Base-by-base conservation (phyloP, 108 stramenopile genomes). In the Nitzschia sp. region DNA sequence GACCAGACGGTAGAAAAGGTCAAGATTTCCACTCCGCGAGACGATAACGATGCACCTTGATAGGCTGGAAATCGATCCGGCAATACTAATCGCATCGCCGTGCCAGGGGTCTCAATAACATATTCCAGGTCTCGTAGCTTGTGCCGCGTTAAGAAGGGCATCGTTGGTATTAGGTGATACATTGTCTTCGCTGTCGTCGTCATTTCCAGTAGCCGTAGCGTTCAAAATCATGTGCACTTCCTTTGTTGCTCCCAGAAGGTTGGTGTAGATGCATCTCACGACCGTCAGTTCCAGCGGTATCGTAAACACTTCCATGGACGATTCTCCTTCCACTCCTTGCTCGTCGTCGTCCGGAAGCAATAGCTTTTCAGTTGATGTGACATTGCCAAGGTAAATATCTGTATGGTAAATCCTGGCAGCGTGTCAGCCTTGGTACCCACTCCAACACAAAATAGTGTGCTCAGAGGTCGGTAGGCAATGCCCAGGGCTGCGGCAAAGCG, bases 101-200 rank as follows among this genome's bases (percentile, higher is more conserved):
- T 95, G 29, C 90, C 89, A 54, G 92, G 88, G 34, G 92, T 96
- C 71, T 96, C 93, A 59, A 93, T 87, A 8, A 94, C 85, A 64
- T 94, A 96, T 66, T 96, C 95, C 63, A 96, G 80, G 71, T 96
- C 95, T 26, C 95, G 80, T 24, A 96, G 71, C 68, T 92, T 94
- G 71, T 94, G 91, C 46, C 83, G 79, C 33, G 88, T 91, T 18
- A 38, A 86, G 67, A 31, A 79, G 45, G 18, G 38, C 67, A 29
- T 78, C 77, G 45, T 83, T 82, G 11, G 53, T 19, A 0, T 17
- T 51, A 6, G 61, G 59, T 31, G 18, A 30, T 8, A 30, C 34
- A 2, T 35, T 64, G 54, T 71, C 75, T n/a, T 62, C 64, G 58
- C 57, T 70, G 9, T 80, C 81, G 34, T 77, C 73, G 33, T 78